Conservation (phyloP, 2,329 filamentous ascomycete species). For the Curvularia lunata region DNA sequence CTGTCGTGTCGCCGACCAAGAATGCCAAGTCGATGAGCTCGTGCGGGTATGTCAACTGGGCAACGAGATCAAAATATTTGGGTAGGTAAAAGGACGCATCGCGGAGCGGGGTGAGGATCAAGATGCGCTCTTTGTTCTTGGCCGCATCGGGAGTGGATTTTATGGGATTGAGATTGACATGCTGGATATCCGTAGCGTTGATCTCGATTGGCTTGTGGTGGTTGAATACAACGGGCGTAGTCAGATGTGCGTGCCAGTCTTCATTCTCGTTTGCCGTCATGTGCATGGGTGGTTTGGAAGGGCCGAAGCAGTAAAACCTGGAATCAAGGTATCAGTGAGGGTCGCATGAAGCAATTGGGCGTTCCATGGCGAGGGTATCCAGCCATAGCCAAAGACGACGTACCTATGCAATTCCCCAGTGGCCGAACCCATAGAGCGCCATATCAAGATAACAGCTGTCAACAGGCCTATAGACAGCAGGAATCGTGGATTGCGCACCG, state of each 20-base stretch:
- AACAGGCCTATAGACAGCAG: slow-evolving; percentile 74
- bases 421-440: slow-evolving; percentile 81
- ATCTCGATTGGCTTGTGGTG: slow-evolving; percentile 87
- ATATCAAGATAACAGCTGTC: slow-evolving; percentile 79
- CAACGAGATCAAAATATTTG: slow-evolving; percentile 92
- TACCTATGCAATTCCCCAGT: slow-evolving; percentile 92
- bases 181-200: slow-evolving; percentile 78
- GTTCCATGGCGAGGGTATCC: not conserved
- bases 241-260: slow-evolving; percentile 84
- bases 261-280: slow-evolving; percentile 92
- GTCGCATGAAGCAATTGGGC: not conserved
- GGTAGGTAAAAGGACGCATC: slow-evolving; percentile 82
- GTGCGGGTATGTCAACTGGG: slow-evolving; percentile 91
- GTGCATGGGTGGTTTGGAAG: slow-evolving; percentile 91
- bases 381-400: slow-evolving; percentile 27
- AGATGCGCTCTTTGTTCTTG: slow-evolving; percentile 81
- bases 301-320: slow-evolving; percentile 98
- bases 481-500: slow-evolving; percentile 78
- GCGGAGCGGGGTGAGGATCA: slow-evolving; percentile 91
- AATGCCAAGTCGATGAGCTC: slow-evolving; percentile 94
- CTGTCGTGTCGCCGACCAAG: slow-evolving; percentile 86
- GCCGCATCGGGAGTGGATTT: slow-evolving; percentile 79
- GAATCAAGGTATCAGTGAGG: slow-evolving; percentile 30
- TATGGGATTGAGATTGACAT: slow-evolving; percentile 84
- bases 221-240: slow-evolving; percentile 96